Evolutionary conservation across 208 protist genomes (phyloP).

Genomic region (Acanthamoeba healyi): DNA sequence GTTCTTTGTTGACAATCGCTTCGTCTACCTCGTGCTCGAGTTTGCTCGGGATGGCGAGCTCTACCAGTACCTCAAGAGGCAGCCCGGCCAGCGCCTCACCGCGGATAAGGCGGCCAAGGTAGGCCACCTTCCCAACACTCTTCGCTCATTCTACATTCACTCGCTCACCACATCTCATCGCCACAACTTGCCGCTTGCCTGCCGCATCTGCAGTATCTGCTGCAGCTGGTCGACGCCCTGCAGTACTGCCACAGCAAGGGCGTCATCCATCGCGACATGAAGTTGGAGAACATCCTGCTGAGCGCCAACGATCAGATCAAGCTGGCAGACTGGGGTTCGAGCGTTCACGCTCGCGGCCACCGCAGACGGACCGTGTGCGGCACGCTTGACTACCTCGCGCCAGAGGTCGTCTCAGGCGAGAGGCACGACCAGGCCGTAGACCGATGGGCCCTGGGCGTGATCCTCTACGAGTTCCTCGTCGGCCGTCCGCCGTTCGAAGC

Average conservation of each 20-base stretch:
- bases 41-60: constrained; percentile 98
- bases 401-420: constrained; percentile 97
- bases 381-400: constrained; percentile 99
- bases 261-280: constrained; percentile 96
- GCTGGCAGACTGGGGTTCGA: constrained; percentile 99
- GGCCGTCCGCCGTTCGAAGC: constrained; percentile 96
- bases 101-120: constrained; percentile 91
- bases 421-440: constrained; percentile 91
- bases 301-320: constrained; percentile 95
- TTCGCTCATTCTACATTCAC: neutral
- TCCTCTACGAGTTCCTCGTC: constrained; percentile 97
- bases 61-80: constrained; percentile 97
- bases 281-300: constrained; percentile 76
- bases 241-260: constrained; percentile 97
- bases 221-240: constrained; percentile 86
- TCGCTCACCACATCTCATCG: neutral
- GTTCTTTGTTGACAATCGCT: constrained; percentile 98
- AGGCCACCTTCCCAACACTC: neutral
- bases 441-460: constrained; percentile 97
- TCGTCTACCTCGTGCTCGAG: constrained; percentile 99
- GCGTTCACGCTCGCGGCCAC: constrained; percentile 95
- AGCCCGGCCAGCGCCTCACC: constrained; percentile 90
- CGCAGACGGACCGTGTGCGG: constrained; percentile 89
- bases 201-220: constrained; percentile 75
- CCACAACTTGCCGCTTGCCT: neutral